These are phyloP conservation scores for Leccinum truebloodii DNA, from an alignment of 768 basidiomycete species.

Conservation along the genomic window DNA sequence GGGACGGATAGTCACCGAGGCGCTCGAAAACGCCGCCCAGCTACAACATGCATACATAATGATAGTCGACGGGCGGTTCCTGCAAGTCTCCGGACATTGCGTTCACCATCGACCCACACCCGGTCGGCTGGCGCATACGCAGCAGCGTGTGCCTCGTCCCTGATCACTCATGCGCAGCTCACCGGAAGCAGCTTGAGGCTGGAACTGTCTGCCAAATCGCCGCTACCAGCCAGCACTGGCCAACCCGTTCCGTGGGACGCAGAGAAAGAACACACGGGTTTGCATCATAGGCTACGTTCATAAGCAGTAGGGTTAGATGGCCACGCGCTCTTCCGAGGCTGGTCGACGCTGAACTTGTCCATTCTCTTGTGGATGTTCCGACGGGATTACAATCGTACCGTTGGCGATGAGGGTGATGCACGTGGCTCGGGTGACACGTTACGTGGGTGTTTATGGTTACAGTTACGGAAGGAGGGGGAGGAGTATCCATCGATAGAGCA, in stretches of 20 bases:
- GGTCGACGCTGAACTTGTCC: not conserved
- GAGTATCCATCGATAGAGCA: slow-evolving; percentile 7
- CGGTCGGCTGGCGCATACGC: slow-evolving; percentile 2
- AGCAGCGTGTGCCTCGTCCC: slow-evolving; percentile 4
- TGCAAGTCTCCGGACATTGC: slow-evolving; percentile 4
- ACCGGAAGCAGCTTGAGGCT: not conserved
- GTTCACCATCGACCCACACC: not conserved
- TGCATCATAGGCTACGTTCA: slow-evolving; percentile 10
- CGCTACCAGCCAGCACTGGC: not conserved
- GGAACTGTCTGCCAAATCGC: not conserved
- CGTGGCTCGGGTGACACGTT: not conserved
- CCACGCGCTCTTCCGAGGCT: slow-evolving; percentile 8
- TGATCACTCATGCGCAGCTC: not conserved
- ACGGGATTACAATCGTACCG: not conserved
- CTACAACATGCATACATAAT: not conserved
- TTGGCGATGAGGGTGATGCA: not conserved
- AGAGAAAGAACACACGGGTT: slow-evolving; percentile 5
- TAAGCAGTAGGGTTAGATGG: slow-evolving; percentile 13
- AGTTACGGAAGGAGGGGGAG: not conserved
- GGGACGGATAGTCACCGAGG: not conserved
- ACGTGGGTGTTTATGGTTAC: not conserved
- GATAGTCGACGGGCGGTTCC: slow-evolving; percentile 8
- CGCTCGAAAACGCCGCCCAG: slow-evolving; percentile 13
- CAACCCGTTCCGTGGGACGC: not conserved
- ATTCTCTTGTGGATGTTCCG: slow-evolving; percentile 13